phyloP scores from a whole-genome alignment of 225 moss, liverwort and hornwort genomes.

The Bryoerythrophyllum caledonicum region DNA sequence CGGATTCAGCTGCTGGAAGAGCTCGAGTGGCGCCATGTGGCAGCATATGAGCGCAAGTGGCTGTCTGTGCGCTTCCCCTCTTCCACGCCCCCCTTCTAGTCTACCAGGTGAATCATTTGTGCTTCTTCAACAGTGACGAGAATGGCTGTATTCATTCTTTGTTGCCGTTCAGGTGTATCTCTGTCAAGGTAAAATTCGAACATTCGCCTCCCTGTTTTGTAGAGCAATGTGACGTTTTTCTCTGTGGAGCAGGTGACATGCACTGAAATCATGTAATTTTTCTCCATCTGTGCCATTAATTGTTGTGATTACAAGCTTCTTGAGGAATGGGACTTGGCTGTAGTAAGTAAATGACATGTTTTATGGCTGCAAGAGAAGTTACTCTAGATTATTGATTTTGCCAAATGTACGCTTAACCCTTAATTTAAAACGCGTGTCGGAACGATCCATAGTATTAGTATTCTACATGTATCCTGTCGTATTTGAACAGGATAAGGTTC shows the following conservation, averaged over 20 bases:
- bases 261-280: constrained; percentile 15
- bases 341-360: not conserved
- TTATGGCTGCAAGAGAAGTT: no score
- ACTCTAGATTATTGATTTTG: no score
- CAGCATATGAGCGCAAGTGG: constrained; percentile 80
- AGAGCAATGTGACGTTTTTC: not conserved
- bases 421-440: no score
- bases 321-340: not conserved
- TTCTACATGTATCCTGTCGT: no score
- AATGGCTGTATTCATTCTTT: not conserved
- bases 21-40: constrained; percentile 84
- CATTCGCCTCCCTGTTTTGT: not conserved
- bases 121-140: not conserved
- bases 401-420: no score
- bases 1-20: constrained; percentile 73
- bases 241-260: constrained; percentile 11
- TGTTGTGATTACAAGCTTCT: not conserved
- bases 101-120: constrained; percentile 8
- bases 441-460: no score
- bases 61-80: constrained; percentile 72
- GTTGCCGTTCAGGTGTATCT: constrained; percentile 7
- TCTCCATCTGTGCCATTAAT: not conserved
- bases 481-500: no score
- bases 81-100: constrained; percentile 71
- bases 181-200: constrained; percentile 14